Evolutionary conservation across 495 filamentous ascomycete species (phyloP).

Genomic region (Penicillium ucsense): DNA sequence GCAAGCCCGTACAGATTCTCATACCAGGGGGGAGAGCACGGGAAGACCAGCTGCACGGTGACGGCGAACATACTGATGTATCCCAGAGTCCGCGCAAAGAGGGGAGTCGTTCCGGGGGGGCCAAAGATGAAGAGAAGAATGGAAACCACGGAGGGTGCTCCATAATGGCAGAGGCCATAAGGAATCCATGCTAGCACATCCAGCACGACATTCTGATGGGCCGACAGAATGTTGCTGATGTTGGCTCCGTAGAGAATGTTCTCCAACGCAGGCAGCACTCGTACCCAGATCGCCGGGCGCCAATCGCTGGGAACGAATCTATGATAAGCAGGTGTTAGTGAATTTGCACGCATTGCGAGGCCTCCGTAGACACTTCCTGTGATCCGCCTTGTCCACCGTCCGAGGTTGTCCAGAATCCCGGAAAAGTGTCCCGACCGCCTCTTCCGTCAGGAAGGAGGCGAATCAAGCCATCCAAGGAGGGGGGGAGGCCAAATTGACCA

Average conservation of each 20-base stretch:
- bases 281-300: slow-evolving; percentile 87
- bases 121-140: slow-evolving; percentile 75
- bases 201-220: slow-evolving; percentile 69
- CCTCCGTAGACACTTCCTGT: no score
- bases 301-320: slow-evolving; percentile 81
- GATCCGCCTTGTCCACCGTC: no score
- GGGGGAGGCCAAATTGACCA: no score
- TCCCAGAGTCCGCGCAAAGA: slow-evolving; percentile 78
- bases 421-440: slow-evolving; percentile 2
- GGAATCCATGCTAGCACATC: slow-evolving; percentile 89
- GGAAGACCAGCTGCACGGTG: slow-evolving; percentile 75
- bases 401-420: not conserved
- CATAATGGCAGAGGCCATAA: slow-evolving; percentile 84
- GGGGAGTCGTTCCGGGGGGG: slow-evolving; percentile 72
- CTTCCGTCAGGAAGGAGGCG: no score
- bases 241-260: slow-evolving; percentile 96
- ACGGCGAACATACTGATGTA: slow-evolving; percentile 88
- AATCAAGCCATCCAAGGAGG: no score
- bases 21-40: slow-evolving; percentile 93
- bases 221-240: slow-evolving; percentile 88
- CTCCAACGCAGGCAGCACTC: slow-evolving; percentile 87
- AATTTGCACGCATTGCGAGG: no score
- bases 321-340: not conserved
- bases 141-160: slow-evolving; percentile 66
- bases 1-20: slow-evolving; percentile 81